Evolutionary conservation across 2,329 filamentous ascomycete genomes (phyloP).

Genomic region (Penicillium sp.): DNA sequence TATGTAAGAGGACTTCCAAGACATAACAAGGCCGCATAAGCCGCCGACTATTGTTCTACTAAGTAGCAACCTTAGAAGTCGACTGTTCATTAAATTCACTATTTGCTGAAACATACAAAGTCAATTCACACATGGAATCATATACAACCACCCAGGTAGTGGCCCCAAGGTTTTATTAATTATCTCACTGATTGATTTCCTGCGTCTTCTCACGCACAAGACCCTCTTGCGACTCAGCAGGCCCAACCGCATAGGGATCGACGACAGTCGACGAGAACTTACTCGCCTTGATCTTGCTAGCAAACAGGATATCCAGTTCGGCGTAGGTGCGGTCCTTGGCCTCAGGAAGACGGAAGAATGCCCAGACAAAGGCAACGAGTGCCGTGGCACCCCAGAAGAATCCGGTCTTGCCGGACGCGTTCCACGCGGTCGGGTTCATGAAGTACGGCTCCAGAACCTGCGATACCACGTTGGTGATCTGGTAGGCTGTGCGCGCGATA

Average conservation of each 20-base stretch:
- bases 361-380: conserved; percentile 33
- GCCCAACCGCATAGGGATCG: conserved; percentile 17
- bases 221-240: conserved; percentile 18
- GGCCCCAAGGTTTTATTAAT: neutral
- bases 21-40: neutral
- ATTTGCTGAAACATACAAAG: neutral
- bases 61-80: neutral
- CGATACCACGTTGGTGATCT: conserved; percentile 50
- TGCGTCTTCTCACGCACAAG: conserved; percentile 13
- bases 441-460: conserved; percentile 42
- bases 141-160: neutral
- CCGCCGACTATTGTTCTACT: neutral
- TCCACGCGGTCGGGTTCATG: conserved; percentile 37
- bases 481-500: conserved; percentile 54
- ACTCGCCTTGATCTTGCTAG: conserved; percentile 36
- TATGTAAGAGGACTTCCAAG: no score
- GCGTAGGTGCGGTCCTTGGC: conserved; percentile 40
- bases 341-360: conserved; percentile 43
- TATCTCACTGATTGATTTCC: conserved; percentile 11
- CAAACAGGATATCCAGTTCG: conserved; percentile 46
- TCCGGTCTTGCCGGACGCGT: conserved; percentile 41
- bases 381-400: conserved; percentile 44
- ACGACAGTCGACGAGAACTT: conserved; percentile 31
- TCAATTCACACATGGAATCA: neutral
- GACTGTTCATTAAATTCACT: neutral